A percentile compares a stretch with the other conserved stretches of the same genome.
phyloP scores from a whole-genome alignment of 129 eudicot species.

The Chrysanthemum lavandulifolium region DNA sequence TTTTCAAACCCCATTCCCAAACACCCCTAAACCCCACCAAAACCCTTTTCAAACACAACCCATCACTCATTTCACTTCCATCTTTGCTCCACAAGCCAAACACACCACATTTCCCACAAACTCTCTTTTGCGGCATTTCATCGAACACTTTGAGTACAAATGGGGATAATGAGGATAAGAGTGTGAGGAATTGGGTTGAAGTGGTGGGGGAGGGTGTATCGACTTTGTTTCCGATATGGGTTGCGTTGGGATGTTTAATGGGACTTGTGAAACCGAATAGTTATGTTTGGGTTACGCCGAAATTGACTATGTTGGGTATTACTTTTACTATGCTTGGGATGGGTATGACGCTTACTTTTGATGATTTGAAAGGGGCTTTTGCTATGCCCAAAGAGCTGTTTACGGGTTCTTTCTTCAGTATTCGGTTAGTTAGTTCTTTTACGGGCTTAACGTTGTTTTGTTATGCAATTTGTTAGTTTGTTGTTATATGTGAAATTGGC shows the following conservation, averaged over 20 bases:
- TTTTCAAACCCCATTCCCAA: constrained; percentile 19
- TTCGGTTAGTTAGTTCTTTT: constrained; percentile 57
- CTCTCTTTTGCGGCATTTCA: constrained; percentile 66
- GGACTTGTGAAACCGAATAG: constrained; percentile 64
- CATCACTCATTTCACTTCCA: neutral
- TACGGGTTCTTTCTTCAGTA: constrained; percentile 77
- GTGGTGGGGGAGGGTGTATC: constrained; percentile 61
- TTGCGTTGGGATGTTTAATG: constrained; percentile 81
- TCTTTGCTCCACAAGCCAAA: neutral
- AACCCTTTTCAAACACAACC: constrained; percentile 15
- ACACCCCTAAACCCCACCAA: neutral
- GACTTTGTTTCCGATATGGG: constrained; percentile 91
- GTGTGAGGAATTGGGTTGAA: constrained; percentile 47
- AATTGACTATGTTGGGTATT: constrained; percentile 66
- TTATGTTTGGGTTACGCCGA: constrained; percentile 72
- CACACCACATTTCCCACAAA: neutral
- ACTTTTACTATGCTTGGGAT: constrained; percentile 93
- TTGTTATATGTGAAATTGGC: neutral
- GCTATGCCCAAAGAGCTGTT: constrained; percentile 89
- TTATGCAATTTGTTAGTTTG: neutral
- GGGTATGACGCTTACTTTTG: constrained; percentile 95
- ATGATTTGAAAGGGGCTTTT: constrained; percentile 82
- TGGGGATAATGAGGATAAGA: constrained; percentile 5
- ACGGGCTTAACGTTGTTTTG: neutral
- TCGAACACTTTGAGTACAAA: constrained; percentile 56